phyloP scores from a whole-genome alignment of 345 rosid species.

The Lepidium africanum region DNA sequence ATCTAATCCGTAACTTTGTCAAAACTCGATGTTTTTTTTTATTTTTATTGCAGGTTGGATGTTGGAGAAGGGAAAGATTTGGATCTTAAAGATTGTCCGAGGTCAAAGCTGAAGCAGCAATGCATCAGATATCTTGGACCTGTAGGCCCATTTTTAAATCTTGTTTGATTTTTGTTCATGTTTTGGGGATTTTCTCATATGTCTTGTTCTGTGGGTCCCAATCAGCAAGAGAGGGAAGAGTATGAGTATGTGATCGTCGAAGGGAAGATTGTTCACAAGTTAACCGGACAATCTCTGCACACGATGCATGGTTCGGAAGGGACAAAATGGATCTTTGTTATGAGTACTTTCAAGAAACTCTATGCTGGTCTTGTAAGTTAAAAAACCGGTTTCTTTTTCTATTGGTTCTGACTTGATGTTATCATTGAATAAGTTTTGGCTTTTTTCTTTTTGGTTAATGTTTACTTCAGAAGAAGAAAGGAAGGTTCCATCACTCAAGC shows the following conservation, averaged over 20 bases:
- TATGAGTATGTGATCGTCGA: slow-evolving; percentile 54
- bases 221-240: slow-evolving; percentile 86
- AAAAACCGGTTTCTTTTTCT: not conserved
- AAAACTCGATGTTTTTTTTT: not conserved
- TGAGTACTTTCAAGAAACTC: slow-evolving; percentile 72
- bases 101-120: slow-evolving; percentile 62
- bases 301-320: slow-evolving; percentile 39
- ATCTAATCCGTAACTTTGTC: not conserved
- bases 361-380: slow-evolving; percentile 63
- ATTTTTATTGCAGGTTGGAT: slow-evolving; percentile 95
- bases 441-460: slow-evolving; percentile 1
- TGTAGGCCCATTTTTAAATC: slow-evolving; percentile 36
- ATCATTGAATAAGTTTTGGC: not conserved
- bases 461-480: slow-evolving; percentile 76
- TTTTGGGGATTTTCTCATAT: not conserved
- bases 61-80: slow-evolving; percentile 77
- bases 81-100: slow-evolving; percentile 56
- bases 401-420: not conserved
- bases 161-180: not conserved
- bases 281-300: slow-evolving; percentile 43
- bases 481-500: slow-evolving; percentile 88
- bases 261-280: slow-evolving; percentile 65
- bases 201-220: not conserved
- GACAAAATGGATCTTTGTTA: slow-evolving; percentile 78
- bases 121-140: slow-evolving; percentile 91